These are phyloP conservation scores for Crithidia acanthocephali DNA, from an alignment of 208 protist genomes.

Conservation along the genomic window DNA sequence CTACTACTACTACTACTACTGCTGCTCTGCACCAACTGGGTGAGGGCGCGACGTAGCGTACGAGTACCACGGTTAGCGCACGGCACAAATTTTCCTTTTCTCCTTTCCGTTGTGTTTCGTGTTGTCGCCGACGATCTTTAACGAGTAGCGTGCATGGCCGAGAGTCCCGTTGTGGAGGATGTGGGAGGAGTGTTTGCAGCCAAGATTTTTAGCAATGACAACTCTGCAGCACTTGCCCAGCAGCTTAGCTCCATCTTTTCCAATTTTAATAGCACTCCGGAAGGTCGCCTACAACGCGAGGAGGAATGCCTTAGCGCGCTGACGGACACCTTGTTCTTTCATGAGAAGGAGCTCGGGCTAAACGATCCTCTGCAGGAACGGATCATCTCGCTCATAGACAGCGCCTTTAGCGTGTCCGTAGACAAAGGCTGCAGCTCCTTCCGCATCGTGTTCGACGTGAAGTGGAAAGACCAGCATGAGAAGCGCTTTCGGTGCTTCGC, in stretches of 20 bases:
- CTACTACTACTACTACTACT: too few relatives aligned
- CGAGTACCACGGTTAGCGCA: too few relatives aligned
- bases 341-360: conserved; percentile 61
- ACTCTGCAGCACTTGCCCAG: conserved; percentile 59
- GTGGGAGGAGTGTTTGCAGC: conserved; percentile 16
- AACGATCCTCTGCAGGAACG: conserved; percentile 60
- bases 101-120: too few relatives aligned
- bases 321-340: conserved; percentile 72
- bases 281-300: conserved; percentile 52
- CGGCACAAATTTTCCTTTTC: too few relatives aligned
- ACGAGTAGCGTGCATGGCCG: conserved; percentile 16
- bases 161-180: conserved; percentile 15
- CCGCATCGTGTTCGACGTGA: conserved; percentile 79
- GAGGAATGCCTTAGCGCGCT: conserved; percentile 80
- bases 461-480: conserved; percentile 81
- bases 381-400: conserved; percentile 64
- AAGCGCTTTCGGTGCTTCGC: conserved; percentile 68
- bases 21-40: too few relatives aligned
- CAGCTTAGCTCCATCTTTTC: conserved; percentile 78
- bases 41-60: too few relatives aligned
- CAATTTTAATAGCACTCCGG: conserved; percentile 69
- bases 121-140: too few relatives aligned
- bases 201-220: conserved; percentile 45
- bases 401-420: conserved; percentile 64
- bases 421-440: conserved; percentile 76